phyloP scores from a whole-genome alignment of 345 rosid species.

The Cardamine resedifolia region DNA sequence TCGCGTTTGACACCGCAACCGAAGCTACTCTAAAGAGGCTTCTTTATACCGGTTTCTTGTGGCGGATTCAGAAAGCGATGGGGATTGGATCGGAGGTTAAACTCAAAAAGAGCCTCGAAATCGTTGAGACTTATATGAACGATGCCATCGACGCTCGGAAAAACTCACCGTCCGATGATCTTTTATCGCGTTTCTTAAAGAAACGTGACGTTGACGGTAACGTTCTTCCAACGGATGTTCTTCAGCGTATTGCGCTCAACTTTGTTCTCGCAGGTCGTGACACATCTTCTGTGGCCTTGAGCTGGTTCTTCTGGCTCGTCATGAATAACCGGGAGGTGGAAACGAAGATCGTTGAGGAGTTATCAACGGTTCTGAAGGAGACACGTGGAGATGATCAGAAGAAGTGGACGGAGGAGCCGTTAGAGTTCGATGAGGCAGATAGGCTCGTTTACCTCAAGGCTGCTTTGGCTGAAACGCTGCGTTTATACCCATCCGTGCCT shows the following conservation, averaged over 20 bases:
- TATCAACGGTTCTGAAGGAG: conserved; percentile 54
- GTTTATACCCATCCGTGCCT: conserved; percentile 90
- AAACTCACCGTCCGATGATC: conserved; percentile 76
- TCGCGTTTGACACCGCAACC: conserved; percentile 79
- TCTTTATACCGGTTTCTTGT: conserved; percentile 68
- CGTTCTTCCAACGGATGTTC: conserved; percentile 52
- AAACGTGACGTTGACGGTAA: conserved; percentile 71
- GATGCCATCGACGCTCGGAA: conserved; percentile 63
- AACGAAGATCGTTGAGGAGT: conserved; percentile 60
- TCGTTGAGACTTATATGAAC: conserved; percentile 72
- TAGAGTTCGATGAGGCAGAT: conserved; percentile 82
- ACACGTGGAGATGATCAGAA: conserved; percentile 59
- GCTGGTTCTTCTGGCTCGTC: conserved; percentile 96
- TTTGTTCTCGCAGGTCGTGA: conserved; percentile 93
- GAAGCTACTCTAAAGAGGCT: conserved; percentile 82
- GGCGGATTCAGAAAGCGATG: conserved; percentile 64
- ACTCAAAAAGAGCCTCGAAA: conserved; percentile 50
- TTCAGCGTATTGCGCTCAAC: conserved; percentile 84
- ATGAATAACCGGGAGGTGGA: conserved; percentile 68
- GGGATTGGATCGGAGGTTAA: conserved; percentile 61
- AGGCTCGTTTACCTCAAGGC: conserved; percentile 75
- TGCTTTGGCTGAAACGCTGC: conserved; percentile 81
- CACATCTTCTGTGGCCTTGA: conserved; percentile 87
- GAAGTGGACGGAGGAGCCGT: conserved; percentile 72
- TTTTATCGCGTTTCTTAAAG: conserved; percentile 79